Evolutionary conservation across 208 protist species (phyloP).

Genomic region (Wallacemonas sp.): DNA sequence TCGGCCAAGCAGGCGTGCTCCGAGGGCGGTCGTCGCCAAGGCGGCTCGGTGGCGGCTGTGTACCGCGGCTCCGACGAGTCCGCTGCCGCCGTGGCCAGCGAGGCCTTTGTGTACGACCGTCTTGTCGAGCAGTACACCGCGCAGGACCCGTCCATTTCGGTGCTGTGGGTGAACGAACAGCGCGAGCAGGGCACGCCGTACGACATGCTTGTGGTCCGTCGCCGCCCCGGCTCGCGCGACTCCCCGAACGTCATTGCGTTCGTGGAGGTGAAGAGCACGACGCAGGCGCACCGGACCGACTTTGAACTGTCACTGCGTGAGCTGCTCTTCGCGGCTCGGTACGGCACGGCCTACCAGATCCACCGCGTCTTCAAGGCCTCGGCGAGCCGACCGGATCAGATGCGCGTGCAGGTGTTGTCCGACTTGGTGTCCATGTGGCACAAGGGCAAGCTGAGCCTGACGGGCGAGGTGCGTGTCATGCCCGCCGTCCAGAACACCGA

Average conservation of each 20-base stretch:
- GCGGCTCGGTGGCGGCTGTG: too few species aligned
- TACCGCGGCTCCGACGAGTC: constrained; percentile 28
- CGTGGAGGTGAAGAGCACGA: constrained; percentile 87
- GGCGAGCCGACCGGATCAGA: constrained; percentile 37
- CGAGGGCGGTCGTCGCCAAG: background rate
- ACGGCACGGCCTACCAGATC: constrained; percentile 64
- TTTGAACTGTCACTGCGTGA: constrained; percentile 86
- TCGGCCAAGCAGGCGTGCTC: too few species aligned
- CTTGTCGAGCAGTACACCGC: constrained; percentile 44
- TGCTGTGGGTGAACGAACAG: constrained; percentile 81
- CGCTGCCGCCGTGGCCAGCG: constrained; percentile 65
- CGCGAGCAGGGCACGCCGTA: constrained; percentile 70
- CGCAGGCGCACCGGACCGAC: constrained; percentile 43
- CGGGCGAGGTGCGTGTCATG: constrained; percentile 72
- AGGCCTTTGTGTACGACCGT: constrained; percentile 67
- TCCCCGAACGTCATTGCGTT: constrained; percentile 48
- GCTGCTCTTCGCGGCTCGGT: constrained; percentile 78
- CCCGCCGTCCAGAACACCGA: constrained; percentile 16
- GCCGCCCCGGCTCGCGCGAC: constrained; percentile 5
- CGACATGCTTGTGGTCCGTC: constrained; percentile 71
- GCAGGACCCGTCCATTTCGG: constrained; percentile 31
- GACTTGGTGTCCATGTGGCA: constrained; percentile 75
- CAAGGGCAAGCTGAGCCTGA: constrained; percentile 60
- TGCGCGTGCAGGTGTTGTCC: constrained; percentile 52
- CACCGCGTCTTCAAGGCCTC: constrained; percentile 83